These are phyloP conservation scores for Raffaelea albimanens DNA, from an alignment of 2,329 filamentous ascomycete genomes.

Conservation along the genomic window DNA sequence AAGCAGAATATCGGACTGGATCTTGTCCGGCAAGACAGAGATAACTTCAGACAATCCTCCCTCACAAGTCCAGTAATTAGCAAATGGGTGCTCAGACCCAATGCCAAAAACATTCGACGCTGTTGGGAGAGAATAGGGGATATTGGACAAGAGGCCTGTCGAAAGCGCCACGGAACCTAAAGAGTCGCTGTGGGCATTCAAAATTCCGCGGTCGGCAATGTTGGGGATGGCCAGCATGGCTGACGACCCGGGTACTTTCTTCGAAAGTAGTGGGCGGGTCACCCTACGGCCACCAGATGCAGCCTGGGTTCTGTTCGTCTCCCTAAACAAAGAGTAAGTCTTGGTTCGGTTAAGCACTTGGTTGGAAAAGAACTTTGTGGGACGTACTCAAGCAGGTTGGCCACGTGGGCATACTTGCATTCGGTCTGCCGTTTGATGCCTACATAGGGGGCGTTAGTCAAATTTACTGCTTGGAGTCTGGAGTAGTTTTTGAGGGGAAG, in stretches of 20 bases:
- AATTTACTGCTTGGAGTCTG: too few relatives aligned
- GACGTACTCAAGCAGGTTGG: constrained; percentile 65
- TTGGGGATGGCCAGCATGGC: constrained; percentile 38
- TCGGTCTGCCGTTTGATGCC: constrained; percentile 63
- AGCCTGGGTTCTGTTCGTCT: constrained; percentile 44
- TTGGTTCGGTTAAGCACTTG: too few relatives aligned
- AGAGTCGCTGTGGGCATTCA: constrained; percentile 34
- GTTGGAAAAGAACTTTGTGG: not conserved
- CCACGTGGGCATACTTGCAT: constrained; percentile 67
- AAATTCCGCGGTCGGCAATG: constrained; percentile 43
- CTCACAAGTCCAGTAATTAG: constrained; percentile 77
- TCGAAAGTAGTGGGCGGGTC: constrained; percentile 45
- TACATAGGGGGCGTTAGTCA: constrained; percentile 45
- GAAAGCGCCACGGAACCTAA: constrained; percentile 42
- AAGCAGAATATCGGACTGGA: constrained; percentile 63
- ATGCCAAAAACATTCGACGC: constrained; percentile 75
- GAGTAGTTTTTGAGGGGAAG: not conserved
- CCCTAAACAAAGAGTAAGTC: constrained; percentile 27
- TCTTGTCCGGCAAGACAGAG: constrained; percentile 63
- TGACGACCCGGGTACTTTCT: constrained; percentile 30
- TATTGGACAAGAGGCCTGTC: constrained; percentile 57
- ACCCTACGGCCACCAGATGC: constrained; percentile 39
- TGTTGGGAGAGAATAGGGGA: constrained; percentile 61
- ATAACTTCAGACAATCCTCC: constrained; percentile 69
- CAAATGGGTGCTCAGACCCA: constrained; percentile 68